Base-by-base conservation (phyloP, 2,329 filamentous ascomycete genomes). In the Corniculantispora saksenae region DNA sequence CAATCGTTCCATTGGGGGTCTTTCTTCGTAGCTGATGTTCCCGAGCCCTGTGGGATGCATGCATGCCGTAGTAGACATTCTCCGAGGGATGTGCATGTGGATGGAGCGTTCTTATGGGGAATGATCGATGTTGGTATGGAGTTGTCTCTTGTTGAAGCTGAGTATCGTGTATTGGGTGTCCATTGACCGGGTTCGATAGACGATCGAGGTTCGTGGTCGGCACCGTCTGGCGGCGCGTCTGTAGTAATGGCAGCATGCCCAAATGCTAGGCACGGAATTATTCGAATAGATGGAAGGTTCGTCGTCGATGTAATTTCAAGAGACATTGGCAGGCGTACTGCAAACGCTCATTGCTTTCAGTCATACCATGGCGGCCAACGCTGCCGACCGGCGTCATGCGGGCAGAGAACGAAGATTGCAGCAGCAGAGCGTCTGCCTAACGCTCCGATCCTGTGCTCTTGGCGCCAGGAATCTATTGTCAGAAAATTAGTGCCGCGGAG, bases 1-100 rank as follows among this genome's bases (percentile, higher is more conserved):
- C 90, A 67, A 98, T 85, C 45, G 93, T 97, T n/a, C 94, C 95
- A 73, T 90, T 94, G 5, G 94, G 95, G 10, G 94, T 98, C 78
- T 98, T 98, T 69, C 94, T 88, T 69, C 94, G 88, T 64, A 97
- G 82, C 71, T 92, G 91, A 76, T 97, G 89, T 76, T 97, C 93
- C 62, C 78, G 75, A 63, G 21, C 47, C 21, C 61, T 47, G 27
- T 78, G 76, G 66, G 70, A 66, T 47, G 72, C 65, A 69, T 74
- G 71, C 66, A 67, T 54, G 56, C 43, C 50, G 29, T 43, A 63
- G 17, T 51, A 40, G 51, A 27, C 6, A 15, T 32, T 23, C 25
- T 19, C 54, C 1, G 45, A 29, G 12, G 27, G 3, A 45, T 32
- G 27, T 4, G 60, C 23, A 27, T 63, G 57, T 13, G 68, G 38